Conservation (phyloP, 108 stramenopile genomes). For the Pinguiococcus pyrenoidosus region DNA sequence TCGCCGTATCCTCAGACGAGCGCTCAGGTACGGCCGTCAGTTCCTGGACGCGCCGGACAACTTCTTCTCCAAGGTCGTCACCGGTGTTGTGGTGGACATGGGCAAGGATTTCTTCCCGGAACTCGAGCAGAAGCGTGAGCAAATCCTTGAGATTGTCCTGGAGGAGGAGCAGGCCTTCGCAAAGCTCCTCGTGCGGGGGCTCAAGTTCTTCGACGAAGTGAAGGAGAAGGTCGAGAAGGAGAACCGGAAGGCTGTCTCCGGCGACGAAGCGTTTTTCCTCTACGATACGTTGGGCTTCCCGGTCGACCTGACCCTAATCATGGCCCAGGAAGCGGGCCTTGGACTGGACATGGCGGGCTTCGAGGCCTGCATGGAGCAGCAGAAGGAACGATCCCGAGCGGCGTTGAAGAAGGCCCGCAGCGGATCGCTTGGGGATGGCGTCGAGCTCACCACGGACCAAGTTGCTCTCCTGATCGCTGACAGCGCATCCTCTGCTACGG, state of each 20-base stretch:
- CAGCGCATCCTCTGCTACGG: too few relatives aligned
- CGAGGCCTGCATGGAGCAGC: slow-evolving; percentile 1
- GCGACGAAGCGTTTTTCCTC: slow-evolving; percentile 27
- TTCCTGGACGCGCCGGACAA: slow-evolving; percentile 20
- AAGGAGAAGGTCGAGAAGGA: slow-evolving; percentile 6
- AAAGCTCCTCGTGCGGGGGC: slow-evolving; percentile 25
- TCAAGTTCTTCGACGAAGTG: slow-evolving; percentile 28
- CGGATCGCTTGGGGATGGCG: not conserved
- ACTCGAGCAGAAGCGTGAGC: slow-evolving; percentile 17
- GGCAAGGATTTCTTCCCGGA: slow-evolving; percentile 27
- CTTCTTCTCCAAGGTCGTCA: slow-evolving; percentile 32
- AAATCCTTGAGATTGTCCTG: slow-evolving; percentile 11
- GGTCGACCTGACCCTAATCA: slow-evolving; percentile 30
- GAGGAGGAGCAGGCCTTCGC: slow-evolving; percentile 36
- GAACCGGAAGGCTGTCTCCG: slow-evolving; percentile 7
- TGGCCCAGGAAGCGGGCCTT: slow-evolving; percentile 27
- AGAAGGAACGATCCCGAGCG: not conserved
- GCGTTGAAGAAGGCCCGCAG: not conserved
- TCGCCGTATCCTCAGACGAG: slow-evolving; percentile 30
- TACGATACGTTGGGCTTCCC: slow-evolving; percentile 40
- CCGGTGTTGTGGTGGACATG: slow-evolving; percentile 18
- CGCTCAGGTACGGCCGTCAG: slow-evolving; percentile 34
- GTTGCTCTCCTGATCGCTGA: too few relatives aligned
- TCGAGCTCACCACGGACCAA: not conserved
- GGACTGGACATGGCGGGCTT: slow-evolving; percentile 8